These are phyloP conservation scores for Sarocladium strictum DNA, from an alignment of 2,329 filamentous ascomycete genomes.

Conservation along the genomic window DNA sequence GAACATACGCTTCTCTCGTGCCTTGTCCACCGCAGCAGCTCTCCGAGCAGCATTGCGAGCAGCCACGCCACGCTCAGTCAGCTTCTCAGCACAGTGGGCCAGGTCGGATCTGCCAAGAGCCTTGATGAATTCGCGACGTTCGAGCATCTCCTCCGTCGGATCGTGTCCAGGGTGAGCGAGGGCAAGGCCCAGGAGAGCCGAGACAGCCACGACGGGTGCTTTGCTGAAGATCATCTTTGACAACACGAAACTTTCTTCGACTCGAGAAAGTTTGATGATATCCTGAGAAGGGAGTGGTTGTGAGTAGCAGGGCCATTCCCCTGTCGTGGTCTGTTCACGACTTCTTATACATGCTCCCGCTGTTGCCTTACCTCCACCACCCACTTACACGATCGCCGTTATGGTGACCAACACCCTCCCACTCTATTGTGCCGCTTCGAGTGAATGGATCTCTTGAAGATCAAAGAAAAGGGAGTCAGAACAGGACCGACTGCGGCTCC, in stretches of 20 bases:
- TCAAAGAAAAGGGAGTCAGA: not conserved
- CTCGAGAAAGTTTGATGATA: too few species aligned
- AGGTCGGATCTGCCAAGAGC: constrained; percentile 34
- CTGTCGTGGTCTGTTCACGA: not conserved
- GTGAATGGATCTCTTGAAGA: not conserved
- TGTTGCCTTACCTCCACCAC: not conserved
- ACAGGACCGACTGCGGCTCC: not conserved
- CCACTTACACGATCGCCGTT: not conserved
- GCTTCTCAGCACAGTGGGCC: constrained; percentile 38
- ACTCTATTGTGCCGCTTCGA: not conserved
- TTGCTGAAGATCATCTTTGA: not conserved
- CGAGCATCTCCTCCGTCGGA: constrained; percentile 38
- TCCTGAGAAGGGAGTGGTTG: too few species aligned
- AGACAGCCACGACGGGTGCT: not conserved
- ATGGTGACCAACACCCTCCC: not conserved
- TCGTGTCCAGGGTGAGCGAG: constrained; percentile 46
- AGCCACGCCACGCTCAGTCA: constrained; percentile 41
- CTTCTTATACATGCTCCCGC: not conserved
- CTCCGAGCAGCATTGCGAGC: constrained; percentile 39
- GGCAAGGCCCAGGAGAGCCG: constrained; percentile 17
- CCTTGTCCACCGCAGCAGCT: constrained; percentile 30
- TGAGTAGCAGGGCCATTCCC: too few species aligned
- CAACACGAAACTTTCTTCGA: too few species aligned
- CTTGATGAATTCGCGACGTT: constrained; percentile 39
- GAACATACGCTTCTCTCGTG: constrained; percentile 30